phyloP scores from a whole-genome alignment of 78 protist species.

The Planoprotostelium fungivorum region DNA sequence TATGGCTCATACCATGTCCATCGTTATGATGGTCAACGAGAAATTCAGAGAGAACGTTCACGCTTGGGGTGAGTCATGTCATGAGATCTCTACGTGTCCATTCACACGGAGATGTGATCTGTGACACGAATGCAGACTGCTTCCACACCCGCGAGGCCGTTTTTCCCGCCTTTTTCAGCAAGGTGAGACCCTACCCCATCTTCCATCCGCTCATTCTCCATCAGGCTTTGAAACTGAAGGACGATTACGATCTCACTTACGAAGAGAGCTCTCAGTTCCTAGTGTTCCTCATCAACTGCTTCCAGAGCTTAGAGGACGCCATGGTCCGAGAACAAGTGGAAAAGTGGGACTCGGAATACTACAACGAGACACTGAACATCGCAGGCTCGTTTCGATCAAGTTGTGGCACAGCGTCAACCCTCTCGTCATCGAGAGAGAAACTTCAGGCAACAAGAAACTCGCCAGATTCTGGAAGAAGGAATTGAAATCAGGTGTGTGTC shows the following conservation, averaged over 20 bases:
- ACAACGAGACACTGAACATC: neutral
- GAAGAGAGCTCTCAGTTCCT: slow-evolving; percentile 20
- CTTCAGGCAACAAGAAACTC: neutral
- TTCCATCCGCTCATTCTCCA: neutral
- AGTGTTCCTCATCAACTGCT: slow-evolving; percentile 56
- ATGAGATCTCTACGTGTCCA: neutral
- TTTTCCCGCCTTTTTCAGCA: slow-evolving; percentile 34
- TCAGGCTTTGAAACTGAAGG: neutral
- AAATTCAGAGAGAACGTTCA: slow-evolving; percentile 67
- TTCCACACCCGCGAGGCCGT: neutral
- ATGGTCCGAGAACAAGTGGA: slow-evolving; percentile 42
- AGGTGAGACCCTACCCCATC: no score
- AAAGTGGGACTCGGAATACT: slow-evolving; percentile 30
- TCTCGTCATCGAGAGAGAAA: neutral
- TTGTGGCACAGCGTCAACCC: neutral
- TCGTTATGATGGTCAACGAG: slow-evolving; percentile 78
- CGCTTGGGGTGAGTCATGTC: slow-evolving; percentile 9
- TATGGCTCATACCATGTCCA: slow-evolving; percentile 47
- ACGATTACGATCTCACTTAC: neutral
- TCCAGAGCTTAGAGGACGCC: slow-evolving; percentile 59
- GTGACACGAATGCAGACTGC: neutral
- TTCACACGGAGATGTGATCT: neutral
- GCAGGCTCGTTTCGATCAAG: neutral
- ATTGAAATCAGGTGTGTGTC: neutral
- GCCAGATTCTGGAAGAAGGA: neutral